Base-by-base conservation (phyloP, 805 yeast species). In the Diddensiella santjacobensis region DNA sequence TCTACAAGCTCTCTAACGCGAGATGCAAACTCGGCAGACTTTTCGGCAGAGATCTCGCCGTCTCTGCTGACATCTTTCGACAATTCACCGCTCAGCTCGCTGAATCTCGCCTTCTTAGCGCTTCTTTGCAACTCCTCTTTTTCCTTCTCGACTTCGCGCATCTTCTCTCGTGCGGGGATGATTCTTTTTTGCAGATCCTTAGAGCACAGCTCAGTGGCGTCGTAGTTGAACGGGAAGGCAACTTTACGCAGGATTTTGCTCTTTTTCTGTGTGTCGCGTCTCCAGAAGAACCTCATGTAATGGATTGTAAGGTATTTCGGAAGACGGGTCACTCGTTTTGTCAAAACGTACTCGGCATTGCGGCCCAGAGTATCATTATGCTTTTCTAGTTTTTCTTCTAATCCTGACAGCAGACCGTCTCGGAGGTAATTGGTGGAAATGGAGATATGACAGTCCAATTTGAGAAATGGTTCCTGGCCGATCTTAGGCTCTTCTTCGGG, bases 231-330 rank as follows among this genome's bases (percentile, higher is more conserved):
- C 37, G 99, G 99, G 71, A 93, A 93, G 54, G 83, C 86, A 22
- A 93, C 99, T 70, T 84, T 88, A 65, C 99, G 82, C 65, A 93
- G 74, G 63, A 93, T 93, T 69, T 93, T 93, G 17, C 96, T 85
- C 71, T 93, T 93, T 68, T 84, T 86, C 55, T 79, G 80, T 2
- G 95, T 86, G 49, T 91, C 95, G 63, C 91, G 79, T 64, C 91
- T 87, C 99, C 99, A 93, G 67, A 81, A 93, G 65, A 93, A 93
- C 62, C 99, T 79, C 53, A 93, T 93, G 68, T 86, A 93, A 64
- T 93, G 95, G 37, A 93, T 88, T 6, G 91, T 86, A 58, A 93
- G 73, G 63, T 83, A 84, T 61, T 86, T 83, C 50, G 99, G 99
- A 56, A 93, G 71, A 63, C 85, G 80, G 1, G 84, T 77, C 49